These are phyloP conservation scores for Benincasa hispida DNA, from an alignment of 306 rosid genomes.

Conservation along the genomic window DNA sequence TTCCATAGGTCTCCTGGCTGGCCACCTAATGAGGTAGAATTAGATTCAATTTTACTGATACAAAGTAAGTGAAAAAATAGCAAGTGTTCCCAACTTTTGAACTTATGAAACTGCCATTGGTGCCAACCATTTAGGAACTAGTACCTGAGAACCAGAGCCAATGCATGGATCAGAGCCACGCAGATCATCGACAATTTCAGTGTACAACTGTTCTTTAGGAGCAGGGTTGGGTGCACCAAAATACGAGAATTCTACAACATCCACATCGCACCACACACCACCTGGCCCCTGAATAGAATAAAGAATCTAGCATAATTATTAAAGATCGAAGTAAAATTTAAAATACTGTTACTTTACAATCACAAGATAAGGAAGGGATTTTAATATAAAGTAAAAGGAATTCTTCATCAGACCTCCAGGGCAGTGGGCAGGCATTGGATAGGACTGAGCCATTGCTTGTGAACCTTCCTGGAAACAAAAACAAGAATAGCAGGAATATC, in stretches of 20 bases:
- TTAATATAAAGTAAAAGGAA: not conserved
- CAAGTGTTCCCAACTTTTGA: not conserved
- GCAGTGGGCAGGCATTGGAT: slow-evolving; percentile 96
- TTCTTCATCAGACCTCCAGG: slow-evolving; percentile 48
- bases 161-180: slow-evolving; percentile 92
- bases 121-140: not conserved
- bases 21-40: slow-evolving; percentile 55
- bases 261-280: slow-evolving; percentile 99
- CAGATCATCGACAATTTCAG: slow-evolving; percentile 84
- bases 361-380: not conserved
- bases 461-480: slow-evolving; percentile 95
- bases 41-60: not conserved
- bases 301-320: not conserved
- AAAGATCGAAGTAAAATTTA: not conserved
- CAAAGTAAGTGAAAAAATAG: not conserved
- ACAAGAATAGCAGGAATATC: slow-evolving; percentile 96
- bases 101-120: not conserved
- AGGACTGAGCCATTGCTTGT: slow-evolving; percentile 98
- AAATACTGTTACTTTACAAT: not conserved
- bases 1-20: slow-evolving; percentile 94
- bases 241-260: slow-evolving; percentile 93
- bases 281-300: slow-evolving; percentile 70
- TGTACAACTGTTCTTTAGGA: slow-evolving; percentile 86
- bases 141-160: slow-evolving; percentile 98
- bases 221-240: slow-evolving; percentile 99